Evolutionary conservation across 192 early-diverging fungal species (phyloP).

Genomic region (Neocallimastix lanati): DNA sequence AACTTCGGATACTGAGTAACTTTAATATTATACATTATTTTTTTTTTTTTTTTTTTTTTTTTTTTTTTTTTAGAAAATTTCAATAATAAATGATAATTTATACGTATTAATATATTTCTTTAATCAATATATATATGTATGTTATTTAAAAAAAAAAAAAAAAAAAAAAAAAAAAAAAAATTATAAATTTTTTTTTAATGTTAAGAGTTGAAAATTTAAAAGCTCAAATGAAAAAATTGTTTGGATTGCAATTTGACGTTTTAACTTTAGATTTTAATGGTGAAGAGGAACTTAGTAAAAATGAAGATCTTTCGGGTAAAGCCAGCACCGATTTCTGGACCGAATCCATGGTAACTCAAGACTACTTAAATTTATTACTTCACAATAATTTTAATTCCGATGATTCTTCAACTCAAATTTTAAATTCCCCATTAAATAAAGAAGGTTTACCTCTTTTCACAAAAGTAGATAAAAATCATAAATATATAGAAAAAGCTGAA

Average conservation of each 20-base stretch:
- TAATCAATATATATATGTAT: too few relatives aligned
- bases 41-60: neutral
- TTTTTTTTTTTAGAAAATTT: too few relatives aligned
- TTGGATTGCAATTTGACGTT: constrained; percentile 39
- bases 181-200: too few relatives aligned
- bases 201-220: constrained; percentile 36
- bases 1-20: constrained; percentile 29
- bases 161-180: too few relatives aligned
- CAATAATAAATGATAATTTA: too few relatives aligned
- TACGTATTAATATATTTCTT: too few relatives aligned
- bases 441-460: neutral
- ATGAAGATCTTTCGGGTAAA: neutral
- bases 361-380: constrained; percentile 20
- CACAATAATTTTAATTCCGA: neutral
- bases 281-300: constrained; percentile 7
- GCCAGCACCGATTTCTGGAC: constrained; percentile 1
- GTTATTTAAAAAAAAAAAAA: too few relatives aligned
- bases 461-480: neutral
- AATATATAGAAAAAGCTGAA: constrained; percentile 20
- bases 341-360: constrained; percentile 9
- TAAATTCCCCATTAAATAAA: neutral
- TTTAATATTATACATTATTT: neutral
- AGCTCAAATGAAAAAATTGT: constrained; percentile 42
- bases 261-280: constrained; percentile 27
- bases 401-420: neutral